These are phyloP conservation scores for Boletus insuetus DNA, from an alignment of 768 basidiomycete genomes.

Conservation along the genomic window DNA sequence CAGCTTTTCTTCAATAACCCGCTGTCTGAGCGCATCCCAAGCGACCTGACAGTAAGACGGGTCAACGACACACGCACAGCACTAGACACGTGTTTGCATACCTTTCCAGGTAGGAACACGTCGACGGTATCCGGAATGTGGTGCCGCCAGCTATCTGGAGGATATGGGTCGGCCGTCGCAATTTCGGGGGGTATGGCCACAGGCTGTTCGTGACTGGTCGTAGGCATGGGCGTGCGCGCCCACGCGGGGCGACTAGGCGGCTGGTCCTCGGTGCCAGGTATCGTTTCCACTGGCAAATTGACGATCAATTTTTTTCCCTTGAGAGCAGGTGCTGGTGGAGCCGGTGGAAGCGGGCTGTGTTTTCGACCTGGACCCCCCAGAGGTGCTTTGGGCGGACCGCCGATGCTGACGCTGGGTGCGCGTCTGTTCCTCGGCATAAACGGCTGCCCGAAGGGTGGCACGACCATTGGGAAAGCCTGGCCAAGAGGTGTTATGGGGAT, in stretches of 20 bases:
- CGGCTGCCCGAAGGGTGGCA: constrained; percentile 44
- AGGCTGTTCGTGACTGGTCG: constrained; percentile 33
- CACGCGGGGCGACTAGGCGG: constrained; percentile 47
- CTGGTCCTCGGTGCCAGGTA: constrained; percentile 35
- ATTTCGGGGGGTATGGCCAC: constrained; percentile 32
- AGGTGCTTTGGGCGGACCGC: constrained; percentile 86
- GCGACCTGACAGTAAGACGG: constrained; percentile 45
- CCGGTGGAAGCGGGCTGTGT: constrained; percentile 58
- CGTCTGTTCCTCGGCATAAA: constrained; percentile 63
- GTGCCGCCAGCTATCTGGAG: constrained; percentile 59
- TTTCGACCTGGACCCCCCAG: constrained; percentile 79
- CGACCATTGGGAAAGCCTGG: constrained; percentile 54
- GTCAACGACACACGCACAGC: constrained; percentile 5
- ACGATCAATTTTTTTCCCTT: constrained; percentile 69
- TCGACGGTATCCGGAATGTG: constrained; percentile 67
- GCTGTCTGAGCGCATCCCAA: constrained; percentile 72
- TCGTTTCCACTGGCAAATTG: constrained; percentile 71
- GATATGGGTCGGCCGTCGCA: constrained; percentile 53
- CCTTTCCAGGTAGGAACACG: constrained; percentile 82
- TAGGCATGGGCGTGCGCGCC: constrained; percentile 57
- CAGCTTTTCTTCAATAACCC: constrained; percentile 76
- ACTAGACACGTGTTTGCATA: constrained; percentile 29
- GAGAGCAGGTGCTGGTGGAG: constrained; percentile 29
- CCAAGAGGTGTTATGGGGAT: constrained; percentile 61
- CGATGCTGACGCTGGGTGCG: constrained; percentile 65